phyloP scores from a whole-genome alignment of 139 green algal genomes.

The Gonium pectorale region DNA sequence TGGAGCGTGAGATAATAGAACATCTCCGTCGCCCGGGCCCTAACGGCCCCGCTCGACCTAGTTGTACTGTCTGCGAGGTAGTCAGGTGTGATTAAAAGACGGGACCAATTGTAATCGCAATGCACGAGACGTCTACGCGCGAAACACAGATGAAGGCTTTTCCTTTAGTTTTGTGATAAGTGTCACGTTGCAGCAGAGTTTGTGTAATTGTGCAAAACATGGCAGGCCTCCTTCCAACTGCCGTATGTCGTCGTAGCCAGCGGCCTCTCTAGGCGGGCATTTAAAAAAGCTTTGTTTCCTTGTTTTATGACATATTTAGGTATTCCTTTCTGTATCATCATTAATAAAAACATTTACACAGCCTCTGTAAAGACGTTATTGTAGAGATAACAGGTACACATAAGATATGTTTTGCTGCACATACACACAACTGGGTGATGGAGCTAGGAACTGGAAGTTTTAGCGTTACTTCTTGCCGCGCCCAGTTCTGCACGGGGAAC shows the following conservation, averaged over 20 bases:
- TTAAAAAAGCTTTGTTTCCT: no score
- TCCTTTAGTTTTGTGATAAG: no score
- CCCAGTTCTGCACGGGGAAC: background rate
- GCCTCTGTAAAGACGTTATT: no score
- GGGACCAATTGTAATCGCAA: background rate
- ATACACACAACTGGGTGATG: background rate
- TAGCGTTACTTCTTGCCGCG: background rate
- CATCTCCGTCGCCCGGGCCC: slow-evolving; percentile 68
- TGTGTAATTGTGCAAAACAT: background rate
- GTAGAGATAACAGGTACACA: no score
- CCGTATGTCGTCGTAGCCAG: no score
- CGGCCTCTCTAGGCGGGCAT: no score
- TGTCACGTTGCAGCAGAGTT: background rate
- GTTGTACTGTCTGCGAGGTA: no score
- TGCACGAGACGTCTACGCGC: background rate
- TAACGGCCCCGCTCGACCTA: background rate
- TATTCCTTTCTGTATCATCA: no score
- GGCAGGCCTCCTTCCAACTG: no score
- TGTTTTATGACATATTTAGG: no score
- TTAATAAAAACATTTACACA: no score
- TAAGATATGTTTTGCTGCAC: background rate
- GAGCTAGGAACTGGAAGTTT: background rate
- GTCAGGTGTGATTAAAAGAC: background rate
- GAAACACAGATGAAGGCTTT: background rate
- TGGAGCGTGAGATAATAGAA: slow-evolving; percentile 84